Conservation (phyloP, 257 asterid genomes). For the Solanum microdontum region DNA sequence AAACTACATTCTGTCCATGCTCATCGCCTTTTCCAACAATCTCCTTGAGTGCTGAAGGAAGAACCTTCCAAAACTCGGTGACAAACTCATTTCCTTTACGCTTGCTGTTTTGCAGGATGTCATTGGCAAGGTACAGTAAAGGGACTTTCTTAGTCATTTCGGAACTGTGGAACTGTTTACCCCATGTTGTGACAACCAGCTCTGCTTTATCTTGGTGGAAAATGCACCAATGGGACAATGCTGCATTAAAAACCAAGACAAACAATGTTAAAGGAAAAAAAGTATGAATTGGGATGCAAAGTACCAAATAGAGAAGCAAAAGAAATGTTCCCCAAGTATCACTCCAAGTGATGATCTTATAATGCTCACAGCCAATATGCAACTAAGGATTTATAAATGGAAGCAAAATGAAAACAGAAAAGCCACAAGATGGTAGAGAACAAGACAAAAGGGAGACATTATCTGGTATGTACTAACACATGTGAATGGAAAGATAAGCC, state of each 20-base stretch:
- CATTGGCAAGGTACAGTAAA: slow-evolving; percentile 89
- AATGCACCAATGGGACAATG: slow-evolving; percentile 94
- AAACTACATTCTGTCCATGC: slow-evolving; percentile 50
- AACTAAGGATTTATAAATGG: not conserved
- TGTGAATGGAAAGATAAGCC: not conserved
- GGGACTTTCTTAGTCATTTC: slow-evolving; percentile 68
- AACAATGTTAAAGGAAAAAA: not conserved
- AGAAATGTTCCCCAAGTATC: not conserved
- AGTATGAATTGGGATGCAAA: not conserved
- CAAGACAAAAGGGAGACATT: not conserved
- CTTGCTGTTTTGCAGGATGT: slow-evolving; percentile 84
- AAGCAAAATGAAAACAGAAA: not conserved
- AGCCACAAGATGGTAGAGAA: not conserved
- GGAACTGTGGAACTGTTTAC: slow-evolving; percentile 59
- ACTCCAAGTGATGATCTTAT: not conserved
- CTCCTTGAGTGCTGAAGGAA: slow-evolving; percentile 80
- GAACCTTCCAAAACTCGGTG: slow-evolving; percentile 86
- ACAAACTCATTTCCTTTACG: slow-evolving; percentile 92
- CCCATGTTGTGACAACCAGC: slow-evolving; percentile 81
- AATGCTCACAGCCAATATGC: not conserved
- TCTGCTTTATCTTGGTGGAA: slow-evolving; percentile 90
- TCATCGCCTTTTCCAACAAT: slow-evolving; percentile 58
- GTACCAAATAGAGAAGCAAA: not conserved
- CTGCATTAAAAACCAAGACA: slow-evolving; percentile 44
- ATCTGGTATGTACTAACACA: not conserved